Base-by-base conservation (phyloP, 2,329 filamentous ascomycete genomes). In the Phialophora macrospora region DNA sequence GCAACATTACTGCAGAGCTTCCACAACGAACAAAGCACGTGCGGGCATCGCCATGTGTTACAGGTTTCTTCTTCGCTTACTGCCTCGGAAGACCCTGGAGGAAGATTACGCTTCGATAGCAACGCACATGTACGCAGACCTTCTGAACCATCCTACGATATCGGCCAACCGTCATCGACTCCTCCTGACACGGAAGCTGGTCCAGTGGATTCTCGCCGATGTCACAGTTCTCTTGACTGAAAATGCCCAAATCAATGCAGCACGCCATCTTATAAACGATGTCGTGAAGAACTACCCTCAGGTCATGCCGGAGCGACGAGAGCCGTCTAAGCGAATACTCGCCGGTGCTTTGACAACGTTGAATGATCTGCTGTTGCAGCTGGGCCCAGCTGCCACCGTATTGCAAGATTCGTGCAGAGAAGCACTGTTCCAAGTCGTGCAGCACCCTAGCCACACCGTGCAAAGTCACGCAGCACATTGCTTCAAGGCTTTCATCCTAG, bases 381-480 rank as follows among this genome's bases (percentile, higher is more conserved):
- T 99, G 3, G 94, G 93, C 3, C 94, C 94, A 22, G 93, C 93
- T 2, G 86, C 91, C 38, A 91, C 88, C 68, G 82, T 82, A 60
- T 88, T 97, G 72, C 90, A 92, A 7, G 96, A 99, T 69, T 76
- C 84, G 14, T 96, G 92, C 75, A 87, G 94, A 57, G 95, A 99
- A 76, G 90, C 90, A 3, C 81, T 99, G 34, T 82, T 98, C 46
- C 93, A 97, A 76, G 91, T 97, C 5, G 82, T 98, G 28, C 92
- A 96, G 72, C 95, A 99, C 77, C 92, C 93, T 0, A 97, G 92
- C 78, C 98, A 98, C 77, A 95, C 93, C 4, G 95, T 99, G 1
- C 95, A 99, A 75, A 88, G 98, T 2, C 90, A 95, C 73, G 89
- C 92, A 1, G 92, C 95, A 4, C 87, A 91, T 67, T 97, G 93